Evolutionary conservation across 2,329 filamentous ascomycete genomes (phyloP).

Genomic region (Hymenoscyphus repandus): DNA sequence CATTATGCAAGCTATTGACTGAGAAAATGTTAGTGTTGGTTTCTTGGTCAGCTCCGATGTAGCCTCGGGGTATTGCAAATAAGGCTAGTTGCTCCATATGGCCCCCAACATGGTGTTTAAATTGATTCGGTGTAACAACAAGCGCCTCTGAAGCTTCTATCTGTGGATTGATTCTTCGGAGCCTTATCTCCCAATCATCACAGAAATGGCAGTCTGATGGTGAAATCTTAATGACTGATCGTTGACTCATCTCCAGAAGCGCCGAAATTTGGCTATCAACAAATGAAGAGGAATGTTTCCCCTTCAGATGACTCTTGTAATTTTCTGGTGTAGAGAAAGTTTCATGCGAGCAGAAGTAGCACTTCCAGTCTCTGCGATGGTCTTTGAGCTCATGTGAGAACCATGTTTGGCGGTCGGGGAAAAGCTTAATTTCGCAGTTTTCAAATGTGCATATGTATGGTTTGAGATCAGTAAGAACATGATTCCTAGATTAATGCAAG

Average conservation of each 20-base stretch:
- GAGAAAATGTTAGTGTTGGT: neutral
- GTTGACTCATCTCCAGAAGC: slow-evolving; percentile 14
- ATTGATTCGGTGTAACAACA: slow-evolving; percentile 13
- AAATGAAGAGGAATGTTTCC: slow-evolving; percentile 9
- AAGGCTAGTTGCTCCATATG: slow-evolving; percentile 26
- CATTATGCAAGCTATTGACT: too few relatives aligned
- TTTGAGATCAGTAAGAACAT: slow-evolving; percentile 29
- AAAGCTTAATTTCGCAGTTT: slow-evolving; percentile 26
- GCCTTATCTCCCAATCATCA: slow-evolving; percentile 24
- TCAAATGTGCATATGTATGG: slow-evolving; percentile 31
- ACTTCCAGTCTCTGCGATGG: slow-evolving; percentile 24
- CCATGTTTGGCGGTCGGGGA: slow-evolving; percentile 26
- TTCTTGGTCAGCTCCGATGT: neutral
- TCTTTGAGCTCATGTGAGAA: slow-evolving; percentile 28
- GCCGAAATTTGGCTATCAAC: slow-evolving; percentile 9
- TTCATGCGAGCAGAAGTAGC: slow-evolving; percentile 17
- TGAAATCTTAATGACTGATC: slow-evolving; percentile 9
- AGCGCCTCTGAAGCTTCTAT: slow-evolving; percentile 1
- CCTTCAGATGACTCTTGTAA: slow-evolving; percentile 8
- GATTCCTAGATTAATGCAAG: too few relatives aligned
- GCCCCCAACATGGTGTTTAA: slow-evolving; percentile 19
- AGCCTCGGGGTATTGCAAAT: slow-evolving; percentile 19
- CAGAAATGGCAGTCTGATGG: slow-evolving; percentile 28
- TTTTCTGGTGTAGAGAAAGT: neutral
- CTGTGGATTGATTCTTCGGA: slow-evolving; percentile 8